These are phyloP conservation scores for Trichoderma afroharzianum DNA, from an alignment of 2,329 filamentous ascomycete genomes.

Conservation along the genomic window DNA sequence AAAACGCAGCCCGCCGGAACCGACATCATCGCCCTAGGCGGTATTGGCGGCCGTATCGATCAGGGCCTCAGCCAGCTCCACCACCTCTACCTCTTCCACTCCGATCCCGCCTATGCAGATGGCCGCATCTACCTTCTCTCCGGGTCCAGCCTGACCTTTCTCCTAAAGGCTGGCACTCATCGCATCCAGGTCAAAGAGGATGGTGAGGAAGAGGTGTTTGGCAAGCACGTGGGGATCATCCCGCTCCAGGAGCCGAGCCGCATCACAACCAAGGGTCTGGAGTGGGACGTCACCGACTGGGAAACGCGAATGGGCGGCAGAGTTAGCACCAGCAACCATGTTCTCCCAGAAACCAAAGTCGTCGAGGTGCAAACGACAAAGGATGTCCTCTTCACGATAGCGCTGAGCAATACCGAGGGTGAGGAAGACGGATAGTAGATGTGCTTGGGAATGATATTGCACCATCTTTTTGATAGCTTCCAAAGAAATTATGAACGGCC, in stretches of 20 bases:
- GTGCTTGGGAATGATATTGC: background rate
- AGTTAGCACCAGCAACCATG: constrained; percentile 78
- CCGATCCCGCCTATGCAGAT: constrained; percentile 43
- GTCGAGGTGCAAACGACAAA: constrained; percentile 61
- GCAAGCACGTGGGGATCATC: constrained; percentile 79
- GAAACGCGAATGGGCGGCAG: constrained; percentile 68
- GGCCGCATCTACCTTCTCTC: constrained; percentile 76
- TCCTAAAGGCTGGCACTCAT: constrained; percentile 69
- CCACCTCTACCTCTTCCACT: constrained; percentile 68
- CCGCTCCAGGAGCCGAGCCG: constrained; percentile 73
- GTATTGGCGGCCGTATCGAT: constrained; percentile 85
- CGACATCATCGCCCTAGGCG: constrained; percentile 78
- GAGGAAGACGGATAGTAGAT: constrained; percentile 31
- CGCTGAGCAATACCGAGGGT: constrained; percentile 44
- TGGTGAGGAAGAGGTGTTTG: constrained; percentile 54
- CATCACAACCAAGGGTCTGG: constrained; percentile 76
- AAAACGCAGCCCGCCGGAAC: constrained; percentile 32
- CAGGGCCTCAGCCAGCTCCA: constrained; percentile 88
- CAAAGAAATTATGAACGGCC: constrained; percentile 9
- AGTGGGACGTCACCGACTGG: constrained; percentile 90
- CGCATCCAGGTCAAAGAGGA: constrained; percentile 60
- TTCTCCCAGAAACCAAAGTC: constrained; percentile 54
- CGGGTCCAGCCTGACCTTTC: constrained; percentile 74
- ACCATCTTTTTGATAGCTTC: constrained; percentile 5
- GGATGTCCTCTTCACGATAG: constrained; percentile 72